Conservation (phyloP, 345 rosid species). For the Eucalyptus urophylla region DNA sequence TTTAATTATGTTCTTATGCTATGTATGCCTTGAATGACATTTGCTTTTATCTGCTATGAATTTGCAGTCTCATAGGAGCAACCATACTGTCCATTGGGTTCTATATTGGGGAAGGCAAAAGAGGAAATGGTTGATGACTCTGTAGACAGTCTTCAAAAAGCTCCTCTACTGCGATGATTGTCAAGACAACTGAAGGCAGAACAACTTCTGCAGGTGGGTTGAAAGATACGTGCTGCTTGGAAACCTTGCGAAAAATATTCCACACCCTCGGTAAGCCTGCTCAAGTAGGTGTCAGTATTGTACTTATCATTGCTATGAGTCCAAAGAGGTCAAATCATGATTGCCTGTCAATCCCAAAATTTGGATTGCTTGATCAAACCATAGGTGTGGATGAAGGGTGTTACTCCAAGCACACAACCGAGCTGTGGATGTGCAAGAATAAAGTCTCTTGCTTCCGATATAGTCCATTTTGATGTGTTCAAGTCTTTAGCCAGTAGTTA, state of each 20-base stretch:
- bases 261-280: background rate
- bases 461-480: background rate
- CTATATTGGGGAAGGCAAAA: conserved; percentile 20
- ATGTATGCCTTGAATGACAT: background rate
- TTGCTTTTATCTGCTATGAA: background rate
- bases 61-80: conserved; percentile 11
- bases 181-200: background rate
- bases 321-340: background rate
- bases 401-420: background rate
- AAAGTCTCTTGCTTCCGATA: background rate
- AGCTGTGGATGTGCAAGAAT: background rate
- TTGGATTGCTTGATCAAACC: background rate
- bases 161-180: background rate
- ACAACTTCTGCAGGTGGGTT: background rate
- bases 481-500: background rate
- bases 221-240: background rate
- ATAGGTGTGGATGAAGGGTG: background rate
- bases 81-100: conserved; percentile 13
- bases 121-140: conserved; percentile 3
- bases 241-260: background rate
- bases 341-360: background rate
- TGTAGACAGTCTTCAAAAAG: background rate
- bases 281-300: background rate
- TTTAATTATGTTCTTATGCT: background rate
- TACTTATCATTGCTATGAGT: background rate